Conservation (phyloP, 1,139 yeast species). For the Kluyveromyces marxianus region DNA sequence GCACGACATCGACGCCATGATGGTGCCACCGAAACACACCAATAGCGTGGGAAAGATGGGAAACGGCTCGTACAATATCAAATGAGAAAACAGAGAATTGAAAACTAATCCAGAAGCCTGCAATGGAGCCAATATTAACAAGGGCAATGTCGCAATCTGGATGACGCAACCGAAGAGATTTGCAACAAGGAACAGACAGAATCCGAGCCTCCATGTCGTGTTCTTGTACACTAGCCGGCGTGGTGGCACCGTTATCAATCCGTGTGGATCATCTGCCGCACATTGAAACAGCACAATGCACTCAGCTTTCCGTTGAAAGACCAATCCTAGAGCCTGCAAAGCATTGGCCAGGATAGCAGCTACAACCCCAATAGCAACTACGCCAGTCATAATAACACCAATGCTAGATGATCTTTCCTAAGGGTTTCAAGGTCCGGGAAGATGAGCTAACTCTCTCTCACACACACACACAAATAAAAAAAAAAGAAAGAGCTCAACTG, state of each 20-base stretch:
- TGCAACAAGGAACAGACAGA: constrained; percentile 60
- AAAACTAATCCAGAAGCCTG: constrained; percentile 85
- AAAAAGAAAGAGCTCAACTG: too few relatives aligned
- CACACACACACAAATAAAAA: too few relatives aligned
- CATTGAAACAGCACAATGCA: constrained; percentile 20
- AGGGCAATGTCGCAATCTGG: constrained; percentile 77
- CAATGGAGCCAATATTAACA: constrained; percentile 71
- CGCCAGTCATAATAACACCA: not conserved
- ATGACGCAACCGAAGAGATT: constrained; percentile 76
- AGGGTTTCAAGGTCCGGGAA: too few relatives aligned
- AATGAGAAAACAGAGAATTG: constrained; percentile 67
- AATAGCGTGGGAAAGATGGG: constrained; percentile 60
- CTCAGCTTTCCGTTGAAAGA: constrained; percentile 71
- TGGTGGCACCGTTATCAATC: not conserved
- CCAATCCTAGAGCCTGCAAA: constrained; percentile 74
- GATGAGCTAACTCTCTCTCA: too few relatives aligned
- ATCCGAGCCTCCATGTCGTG: constrained; percentile 71
- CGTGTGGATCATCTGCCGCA: not conserved
- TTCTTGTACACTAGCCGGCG: constrained; percentile 40
- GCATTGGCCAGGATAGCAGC: constrained; percentile 78
- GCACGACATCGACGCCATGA: constrained; percentile 63
- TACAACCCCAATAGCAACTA: constrained; percentile 44
- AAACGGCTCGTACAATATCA: constrained; percentile 62
- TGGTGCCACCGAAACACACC: constrained; percentile 66
- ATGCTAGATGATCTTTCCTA: too few relatives aligned